A percentile compares a stretch with the other conserved stretches of the same genome.
These are phyloP conservation scores for Aspergillus campestris DNA, from an alignment of 495 filamentous ascomycete species.

Conservation along the genomic window DNA sequence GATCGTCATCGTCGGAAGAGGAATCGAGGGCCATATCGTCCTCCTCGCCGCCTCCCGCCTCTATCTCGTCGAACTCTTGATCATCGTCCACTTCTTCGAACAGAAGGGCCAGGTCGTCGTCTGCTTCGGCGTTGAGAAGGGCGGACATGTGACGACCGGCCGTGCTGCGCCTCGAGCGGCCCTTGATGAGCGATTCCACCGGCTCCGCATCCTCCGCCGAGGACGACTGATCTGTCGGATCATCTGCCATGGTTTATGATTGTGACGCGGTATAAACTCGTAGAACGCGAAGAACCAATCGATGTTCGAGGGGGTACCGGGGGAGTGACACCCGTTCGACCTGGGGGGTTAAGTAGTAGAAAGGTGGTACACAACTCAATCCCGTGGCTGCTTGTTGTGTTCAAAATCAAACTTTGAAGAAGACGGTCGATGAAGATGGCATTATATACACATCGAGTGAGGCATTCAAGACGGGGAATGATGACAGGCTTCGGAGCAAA, in stretches of 20 bases:
- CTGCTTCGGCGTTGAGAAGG: conserved; percentile 68
- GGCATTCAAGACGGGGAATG: too few relatives aligned
- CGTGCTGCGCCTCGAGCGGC: conserved; percentile 71
- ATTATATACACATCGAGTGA: too few relatives aligned
- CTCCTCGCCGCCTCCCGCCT: conserved; percentile 56
- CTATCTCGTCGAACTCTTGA: conserved; percentile 61
- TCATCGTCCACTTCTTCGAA: conserved; percentile 85
- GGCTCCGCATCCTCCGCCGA: conserved; percentile 31
- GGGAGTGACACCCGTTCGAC: too few relatives aligned
- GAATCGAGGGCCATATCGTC: conserved; percentile 75
- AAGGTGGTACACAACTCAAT: too few relatives aligned
- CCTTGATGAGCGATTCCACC: conserved; percentile 68
- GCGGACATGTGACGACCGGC: conserved; percentile 79
- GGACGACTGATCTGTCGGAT: conserved; percentile 23
- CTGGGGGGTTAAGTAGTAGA: too few relatives aligned
- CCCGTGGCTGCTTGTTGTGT: too few relatives aligned
- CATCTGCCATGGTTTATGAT: conserved; percentile 17
- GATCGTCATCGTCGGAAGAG: conserved; percentile 65
- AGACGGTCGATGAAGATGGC: too few relatives aligned
- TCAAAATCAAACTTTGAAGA: too few relatives aligned
- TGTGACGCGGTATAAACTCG: background rate
- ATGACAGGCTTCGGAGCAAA: too few relatives aligned
- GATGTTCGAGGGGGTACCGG: too few relatives aligned
- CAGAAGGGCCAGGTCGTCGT: conserved; percentile 70
- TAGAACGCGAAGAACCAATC: too few relatives aligned